phyloP scores from a whole-genome alignment of 352 stramenopile species.

The Phytophthora chlamydospora region DNA sequence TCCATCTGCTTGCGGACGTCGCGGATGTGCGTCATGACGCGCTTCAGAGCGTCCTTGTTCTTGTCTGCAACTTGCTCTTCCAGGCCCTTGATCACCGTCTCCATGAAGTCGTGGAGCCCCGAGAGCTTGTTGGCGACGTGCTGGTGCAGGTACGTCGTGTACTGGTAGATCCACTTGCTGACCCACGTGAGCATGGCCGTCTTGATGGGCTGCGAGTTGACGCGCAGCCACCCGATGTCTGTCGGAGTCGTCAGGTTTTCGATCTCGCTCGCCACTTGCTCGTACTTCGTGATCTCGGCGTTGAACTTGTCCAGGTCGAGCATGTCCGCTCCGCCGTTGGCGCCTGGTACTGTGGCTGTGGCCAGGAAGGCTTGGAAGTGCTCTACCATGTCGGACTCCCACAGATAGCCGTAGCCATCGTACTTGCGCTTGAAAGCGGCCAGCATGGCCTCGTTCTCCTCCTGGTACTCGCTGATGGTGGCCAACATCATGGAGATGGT shows the following conservation, averaged over 20 bases:
- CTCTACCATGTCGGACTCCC: slow-evolving; percentile 93
- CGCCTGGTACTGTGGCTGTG: slow-evolving; percentile 60
- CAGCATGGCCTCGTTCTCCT: slow-evolving; percentile 94
- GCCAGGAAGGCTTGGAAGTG: slow-evolving; percentile 94
- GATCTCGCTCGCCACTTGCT: slow-evolving; percentile 93
- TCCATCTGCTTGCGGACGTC: slow-evolving; percentile 95
- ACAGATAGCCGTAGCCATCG: slow-evolving; percentile 96
- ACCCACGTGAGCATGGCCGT: slow-evolving; percentile 95
- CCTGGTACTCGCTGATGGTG: slow-evolving; percentile 93
- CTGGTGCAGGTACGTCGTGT: slow-evolving; percentile 94
- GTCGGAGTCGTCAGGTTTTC: slow-evolving; percentile 88
- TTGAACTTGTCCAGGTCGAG: slow-evolving; percentile 96
- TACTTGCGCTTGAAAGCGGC: slow-evolving; percentile 94
- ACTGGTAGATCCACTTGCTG: slow-evolving; percentile 96
- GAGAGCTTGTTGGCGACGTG: slow-evolving; percentile 91
- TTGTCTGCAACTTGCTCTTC: slow-evolving; percentile 91
- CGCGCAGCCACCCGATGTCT: slow-evolving; percentile 97
- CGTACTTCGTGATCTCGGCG: slow-evolving; percentile 95
- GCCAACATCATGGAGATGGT: slow-evolving; percentile 95
- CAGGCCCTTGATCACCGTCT: slow-evolving; percentile 89
- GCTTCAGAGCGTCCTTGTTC: slow-evolving; percentile 96
- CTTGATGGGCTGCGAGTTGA: slow-evolving; percentile 98
- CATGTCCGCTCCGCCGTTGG: slow-evolving; percentile 83
- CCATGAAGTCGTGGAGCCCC: slow-evolving; percentile 94
- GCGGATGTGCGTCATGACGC: slow-evolving; percentile 96